phyloP scores from a whole-genome alignment of 345 rosid species.

The Eucalyptus regnans region DNA sequence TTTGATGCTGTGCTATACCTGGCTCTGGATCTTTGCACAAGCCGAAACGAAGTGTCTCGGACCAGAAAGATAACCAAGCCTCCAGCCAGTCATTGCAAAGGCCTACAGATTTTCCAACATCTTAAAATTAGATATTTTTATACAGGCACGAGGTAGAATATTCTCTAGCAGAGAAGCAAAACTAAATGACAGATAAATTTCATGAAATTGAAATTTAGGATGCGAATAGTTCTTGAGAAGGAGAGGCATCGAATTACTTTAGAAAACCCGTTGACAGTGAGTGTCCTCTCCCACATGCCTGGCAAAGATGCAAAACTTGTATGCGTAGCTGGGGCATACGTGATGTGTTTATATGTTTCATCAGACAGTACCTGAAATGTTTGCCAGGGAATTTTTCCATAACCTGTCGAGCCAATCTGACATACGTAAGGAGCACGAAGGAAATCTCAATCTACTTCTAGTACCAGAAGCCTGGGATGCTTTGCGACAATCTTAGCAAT shows the following conservation, averaged over 20 bases:
- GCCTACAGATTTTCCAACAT: constrained; percentile 35
- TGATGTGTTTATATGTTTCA: constrained; percentile 94
- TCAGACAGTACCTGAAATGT: constrained; percentile 67
- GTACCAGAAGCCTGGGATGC: constrained; percentile 95
- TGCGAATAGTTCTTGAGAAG: background rate
- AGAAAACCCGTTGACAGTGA: constrained; percentile 91
- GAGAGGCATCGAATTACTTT: constrained; percentile 35
- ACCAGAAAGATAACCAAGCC: constrained; percentile 91
- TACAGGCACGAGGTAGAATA: background rate
- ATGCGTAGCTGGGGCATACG: constrained; percentile 85
- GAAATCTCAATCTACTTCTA: background rate
- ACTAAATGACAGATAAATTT: background rate
- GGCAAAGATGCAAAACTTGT: constrained; percentile 95
- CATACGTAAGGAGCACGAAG: background rate
- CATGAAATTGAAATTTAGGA: background rate
- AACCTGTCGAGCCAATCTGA: background rate
- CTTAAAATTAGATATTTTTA: background rate
- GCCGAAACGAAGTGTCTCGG: constrained; percentile 85
- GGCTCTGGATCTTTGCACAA: constrained; percentile 93
- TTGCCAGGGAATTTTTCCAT: background rate
- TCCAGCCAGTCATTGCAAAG: constrained; percentile 99
- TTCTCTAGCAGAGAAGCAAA: background rate
- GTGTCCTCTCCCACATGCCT: constrained; percentile 87
- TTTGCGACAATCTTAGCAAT: constrained; percentile 73
- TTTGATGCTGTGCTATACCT: constrained; percentile 29